Conservation (phyloP, 495 filamentous ascomycete genomes). For the Hamigera avellanea region DNA sequence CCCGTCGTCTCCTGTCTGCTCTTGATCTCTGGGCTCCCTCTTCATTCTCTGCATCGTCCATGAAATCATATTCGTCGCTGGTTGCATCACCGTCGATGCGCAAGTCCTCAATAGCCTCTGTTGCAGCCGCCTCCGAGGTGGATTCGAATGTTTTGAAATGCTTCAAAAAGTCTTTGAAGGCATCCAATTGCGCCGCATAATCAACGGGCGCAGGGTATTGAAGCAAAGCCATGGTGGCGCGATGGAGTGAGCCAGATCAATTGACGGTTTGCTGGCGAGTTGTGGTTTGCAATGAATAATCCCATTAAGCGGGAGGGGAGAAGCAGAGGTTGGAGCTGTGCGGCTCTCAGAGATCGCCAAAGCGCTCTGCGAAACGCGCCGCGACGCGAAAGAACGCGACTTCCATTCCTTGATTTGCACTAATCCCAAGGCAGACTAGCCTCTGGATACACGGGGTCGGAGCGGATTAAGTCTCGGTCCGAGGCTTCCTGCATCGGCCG, state of each 20-base stretch:
- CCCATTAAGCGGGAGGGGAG: not conserved
- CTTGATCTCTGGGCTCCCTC: constrained; percentile 29
- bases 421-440: constrained; percentile 5
- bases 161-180: constrained; percentile 78
- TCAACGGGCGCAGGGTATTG: constrained; percentile 65
- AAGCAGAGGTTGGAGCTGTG: not conserved
- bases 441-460: constrained; percentile 10
- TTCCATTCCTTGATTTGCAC: constrained; percentile 2
- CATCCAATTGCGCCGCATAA: constrained; percentile 75
- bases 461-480: constrained; percentile 26
- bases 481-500: constrained; percentile 5
- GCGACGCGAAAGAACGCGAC: constrained; percentile 18
- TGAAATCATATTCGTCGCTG: constrained; percentile 92
- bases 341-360: not conserved
- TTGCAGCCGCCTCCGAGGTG: constrained; percentile 52
- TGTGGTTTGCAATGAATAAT: constrained; percentile 9
- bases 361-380: constrained; percentile 15
- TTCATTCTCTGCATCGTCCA: constrained; percentile 69
- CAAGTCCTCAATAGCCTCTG: constrained; percentile 67
- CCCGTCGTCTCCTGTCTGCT: constrained; percentile 25
- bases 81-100: constrained; percentile 77
- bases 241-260: constrained; percentile 7
- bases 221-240: constrained; percentile 62
- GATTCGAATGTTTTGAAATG: constrained; percentile 77
- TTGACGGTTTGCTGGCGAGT: constrained; percentile 6